phyloP scores from a whole-genome alignment of 2,329 filamentous ascomycete genomes.

The Hyphodiscus sp. region DNA sequence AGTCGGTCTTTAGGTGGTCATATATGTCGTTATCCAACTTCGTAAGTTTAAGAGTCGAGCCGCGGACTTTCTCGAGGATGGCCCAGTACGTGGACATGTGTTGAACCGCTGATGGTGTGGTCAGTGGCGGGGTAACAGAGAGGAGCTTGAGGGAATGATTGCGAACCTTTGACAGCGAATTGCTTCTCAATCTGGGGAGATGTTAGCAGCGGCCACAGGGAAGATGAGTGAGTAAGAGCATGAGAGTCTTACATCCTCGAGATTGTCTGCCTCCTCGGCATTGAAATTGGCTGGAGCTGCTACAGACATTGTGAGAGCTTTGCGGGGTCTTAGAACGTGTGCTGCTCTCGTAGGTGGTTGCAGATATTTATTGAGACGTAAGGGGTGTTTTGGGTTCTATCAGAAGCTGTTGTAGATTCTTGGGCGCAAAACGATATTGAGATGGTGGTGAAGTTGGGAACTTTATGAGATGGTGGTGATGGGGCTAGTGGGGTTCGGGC shows the following conservation, averaged over 20 bases:
- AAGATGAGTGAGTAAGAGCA: constrained; percentile 2
- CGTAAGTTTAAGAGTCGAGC: constrained; percentile 83
- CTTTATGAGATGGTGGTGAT: no score
- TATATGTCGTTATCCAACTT: constrained; percentile 94
- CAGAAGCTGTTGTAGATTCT: neutral
- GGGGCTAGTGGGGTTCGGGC: no score
- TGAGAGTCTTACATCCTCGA: constrained; percentile 52
- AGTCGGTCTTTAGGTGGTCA: constrained; percentile 78
- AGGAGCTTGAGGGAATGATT: neutral
- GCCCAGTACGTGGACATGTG: constrained; percentile 97
- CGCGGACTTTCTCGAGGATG: constrained; percentile 84
- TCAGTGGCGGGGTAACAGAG: constrained; percentile 19
- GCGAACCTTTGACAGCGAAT: constrained; percentile 86
- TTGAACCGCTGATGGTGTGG: constrained; percentile 59
- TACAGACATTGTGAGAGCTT: constrained; percentile 13
- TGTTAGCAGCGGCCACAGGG: constrained; percentile 12
- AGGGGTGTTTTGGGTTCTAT: neutral
- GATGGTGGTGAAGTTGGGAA: no score
- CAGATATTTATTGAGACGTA: neutral
- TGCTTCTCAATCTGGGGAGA: constrained; percentile 88
- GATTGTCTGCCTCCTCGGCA: constrained; percentile 60
- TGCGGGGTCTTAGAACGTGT: neutral
- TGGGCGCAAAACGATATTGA: neutral
- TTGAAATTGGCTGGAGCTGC: constrained; percentile 37
- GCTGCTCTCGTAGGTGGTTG: neutral